Conservation (phyloP, 495 filamentous ascomycete species). For the Niebla homalea region DNA sequence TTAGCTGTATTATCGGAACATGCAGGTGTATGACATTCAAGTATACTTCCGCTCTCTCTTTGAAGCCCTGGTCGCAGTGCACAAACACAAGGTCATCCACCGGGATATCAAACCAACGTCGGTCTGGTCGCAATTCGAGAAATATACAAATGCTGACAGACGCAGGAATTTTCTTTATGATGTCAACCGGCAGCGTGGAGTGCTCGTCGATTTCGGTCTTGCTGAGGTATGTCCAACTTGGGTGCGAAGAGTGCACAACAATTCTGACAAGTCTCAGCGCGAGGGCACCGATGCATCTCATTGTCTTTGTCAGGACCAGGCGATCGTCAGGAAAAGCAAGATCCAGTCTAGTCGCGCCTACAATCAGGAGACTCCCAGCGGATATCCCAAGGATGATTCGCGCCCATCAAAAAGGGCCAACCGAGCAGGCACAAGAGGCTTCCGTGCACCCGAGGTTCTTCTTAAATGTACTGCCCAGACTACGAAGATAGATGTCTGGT, state of each 20-base stretch:
- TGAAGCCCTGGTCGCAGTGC: conserved; percentile 68
- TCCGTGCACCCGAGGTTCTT: conserved; percentile 89
- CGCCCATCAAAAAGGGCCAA: conserved; percentile 84
- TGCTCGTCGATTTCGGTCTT: conserved; percentile 91
- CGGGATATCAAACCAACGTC: conserved; percentile 97
- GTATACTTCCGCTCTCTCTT: conserved; percentile 85
- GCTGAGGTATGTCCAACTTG: conserved; percentile 44
- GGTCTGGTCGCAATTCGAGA: conserved; percentile 7
- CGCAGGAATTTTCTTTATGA: conserved; percentile 87
- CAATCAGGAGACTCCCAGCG: conserved; percentile 38
- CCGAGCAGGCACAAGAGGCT: conserved; percentile 88
- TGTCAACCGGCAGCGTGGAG: conserved; percentile 61
- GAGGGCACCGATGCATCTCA: conserved; percentile 60
- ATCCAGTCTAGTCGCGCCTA: conserved; percentile 22
- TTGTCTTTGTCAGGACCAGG: conserved; percentile 51
- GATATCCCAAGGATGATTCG: conserved; percentile 75
- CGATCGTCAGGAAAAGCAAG: conserved; percentile 14
- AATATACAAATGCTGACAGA: neutral
- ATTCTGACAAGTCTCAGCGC: conserved; percentile 20
- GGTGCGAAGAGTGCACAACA: neutral
- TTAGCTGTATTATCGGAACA: conserved; percentile 72
- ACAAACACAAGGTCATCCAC: conserved; percentile 73
- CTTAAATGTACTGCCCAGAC: conserved; percentile 96
- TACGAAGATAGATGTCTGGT: conserved; percentile 96
- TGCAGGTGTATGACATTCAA: conserved; percentile 71